Percentiles rank a stretch among this genome's conserved stretches.
Conservation (phyloP, 352 stramenopile species). For the Phytophthora litchii region DNA sequence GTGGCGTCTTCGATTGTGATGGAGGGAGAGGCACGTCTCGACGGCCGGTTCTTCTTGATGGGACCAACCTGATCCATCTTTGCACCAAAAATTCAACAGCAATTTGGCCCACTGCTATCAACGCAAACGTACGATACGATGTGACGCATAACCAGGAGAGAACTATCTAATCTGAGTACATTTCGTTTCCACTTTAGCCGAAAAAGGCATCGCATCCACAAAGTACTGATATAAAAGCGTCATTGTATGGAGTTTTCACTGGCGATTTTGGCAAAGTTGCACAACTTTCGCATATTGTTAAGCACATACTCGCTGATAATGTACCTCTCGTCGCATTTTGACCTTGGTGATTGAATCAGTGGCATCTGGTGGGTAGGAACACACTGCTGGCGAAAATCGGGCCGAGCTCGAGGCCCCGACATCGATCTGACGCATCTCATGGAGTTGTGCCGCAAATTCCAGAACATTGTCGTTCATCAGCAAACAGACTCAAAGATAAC, state of each 20-base stretch:
- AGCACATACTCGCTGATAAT: slow-evolving; percentile 4
- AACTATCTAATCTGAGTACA: neutral
- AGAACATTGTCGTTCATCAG: slow-evolving; percentile 1
- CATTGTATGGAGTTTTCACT: slow-evolving; percentile 1
- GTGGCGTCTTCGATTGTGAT: slow-evolving; percentile 40
- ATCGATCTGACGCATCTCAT: slow-evolving; percentile 8
- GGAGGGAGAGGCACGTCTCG: slow-evolving; percentile 23
- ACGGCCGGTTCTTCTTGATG: slow-evolving; percentile 13
- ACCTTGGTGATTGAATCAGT: slow-evolving; percentile 7
- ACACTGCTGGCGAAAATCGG: slow-evolving; percentile 25
- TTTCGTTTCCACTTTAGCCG: neutral
- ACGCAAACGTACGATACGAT: slow-evolving; percentile 22
- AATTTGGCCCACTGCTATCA: slow-evolving; percentile 32
- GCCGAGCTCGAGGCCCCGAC: neutral
- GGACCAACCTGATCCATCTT: slow-evolving; percentile 27
- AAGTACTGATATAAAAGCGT: too few species aligned
- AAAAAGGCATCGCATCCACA: too few species aligned
- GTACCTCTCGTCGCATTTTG: slow-evolving; percentile 1
- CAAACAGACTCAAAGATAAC: slow-evolving; percentile 13
- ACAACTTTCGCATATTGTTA: slow-evolving; percentile 1
- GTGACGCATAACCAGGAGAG: slow-evolving; percentile 8
- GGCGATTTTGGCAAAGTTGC: slow-evolving; percentile 10
- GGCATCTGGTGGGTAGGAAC: slow-evolving; percentile 28
- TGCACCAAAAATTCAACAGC: slow-evolving; percentile 29
- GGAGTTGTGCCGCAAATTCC: slow-evolving; percentile 15